Evolutionary conservation across 2,329 filamentous ascomycete species (phyloP).

Genomic region (Fusarium mangiferae): DNA sequence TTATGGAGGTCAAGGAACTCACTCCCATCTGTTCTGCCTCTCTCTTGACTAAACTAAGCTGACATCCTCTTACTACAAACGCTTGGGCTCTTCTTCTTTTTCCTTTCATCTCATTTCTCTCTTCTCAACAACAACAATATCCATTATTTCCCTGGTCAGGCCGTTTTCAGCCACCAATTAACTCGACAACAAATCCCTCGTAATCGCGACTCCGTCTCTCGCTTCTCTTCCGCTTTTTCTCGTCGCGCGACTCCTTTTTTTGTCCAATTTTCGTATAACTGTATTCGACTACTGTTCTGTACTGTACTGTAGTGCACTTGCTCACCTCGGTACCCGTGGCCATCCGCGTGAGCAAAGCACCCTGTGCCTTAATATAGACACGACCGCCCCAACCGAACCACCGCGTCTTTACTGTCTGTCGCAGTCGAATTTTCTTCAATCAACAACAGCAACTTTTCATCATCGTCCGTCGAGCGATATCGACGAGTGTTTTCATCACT

Average conservation of each 20-base stretch:
- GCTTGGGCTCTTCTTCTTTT: constrained; percentile 27
- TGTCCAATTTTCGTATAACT: constrained; percentile 17
- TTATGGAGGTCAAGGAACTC: constrained; percentile 5
- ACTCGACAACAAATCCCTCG: constrained; percentile 7
- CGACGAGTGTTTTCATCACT: constrained; percentile 21
- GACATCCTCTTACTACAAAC: constrained; percentile 31
- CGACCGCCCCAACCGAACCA: constrained; percentile 24
- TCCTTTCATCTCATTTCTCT: constrained; percentile 34
- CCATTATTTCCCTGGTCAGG: constrained; percentile 8
- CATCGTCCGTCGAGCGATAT: constrained; percentile 21
- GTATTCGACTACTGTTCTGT: constrained; percentile 5
- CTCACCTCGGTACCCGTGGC: neutral
- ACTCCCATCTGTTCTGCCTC: neutral
- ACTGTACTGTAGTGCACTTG: neutral
- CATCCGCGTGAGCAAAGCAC: constrained; percentile 22
- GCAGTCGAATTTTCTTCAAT: constrained; percentile 3
- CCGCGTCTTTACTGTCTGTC: constrained; percentile 19
- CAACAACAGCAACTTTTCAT: neutral
- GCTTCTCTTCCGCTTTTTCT: constrained; percentile 20
- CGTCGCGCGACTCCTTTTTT: constrained; percentile 25
- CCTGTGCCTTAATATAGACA: constrained; percentile 18
- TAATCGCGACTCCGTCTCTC: constrained; percentile 32
- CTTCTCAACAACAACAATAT: constrained; percentile 25
- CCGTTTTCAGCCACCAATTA: constrained; percentile 26
- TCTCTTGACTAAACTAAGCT: constrained; percentile 20